Percentiles rank a stretch among this genome's conserved stretches.
Evolutionary conservation across 345 rosid genomes (phyloP).

Genomic region (Theobroma cacao): DNA sequence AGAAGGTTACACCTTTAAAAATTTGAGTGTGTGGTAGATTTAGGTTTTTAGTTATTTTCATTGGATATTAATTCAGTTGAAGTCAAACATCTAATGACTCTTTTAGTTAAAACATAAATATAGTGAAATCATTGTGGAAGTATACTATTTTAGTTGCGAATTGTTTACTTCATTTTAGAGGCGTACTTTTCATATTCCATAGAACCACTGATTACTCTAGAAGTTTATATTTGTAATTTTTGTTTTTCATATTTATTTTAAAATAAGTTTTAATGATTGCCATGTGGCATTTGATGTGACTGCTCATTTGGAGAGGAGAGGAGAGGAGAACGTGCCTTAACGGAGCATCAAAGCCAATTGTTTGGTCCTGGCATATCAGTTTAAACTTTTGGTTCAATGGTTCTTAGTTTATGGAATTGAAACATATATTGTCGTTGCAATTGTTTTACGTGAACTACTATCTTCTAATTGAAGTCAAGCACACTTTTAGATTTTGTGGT

Average conservation of each 20-base stretch:
- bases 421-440: background rate
- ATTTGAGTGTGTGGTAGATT: background rate
- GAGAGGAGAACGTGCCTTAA: background rate
- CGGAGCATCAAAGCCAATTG: background rate
- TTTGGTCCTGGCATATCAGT: background rate
- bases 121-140: background rate
- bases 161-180: background rate
- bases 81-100: background rate
- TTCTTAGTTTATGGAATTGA: background rate
- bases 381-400: background rate
- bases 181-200: background rate
- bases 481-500: background rate
- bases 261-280: background rate
- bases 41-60: background rate
- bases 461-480: background rate
- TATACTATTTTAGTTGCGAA: background rate
- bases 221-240: background rate
- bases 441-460: background rate
- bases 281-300: background rate
- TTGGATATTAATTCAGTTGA: background rate
- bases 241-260: background rate
- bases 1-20: background rate
- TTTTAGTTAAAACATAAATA: background rate
- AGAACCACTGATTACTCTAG: background rate
- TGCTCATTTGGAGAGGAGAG: background rate